Conservation (phyloP, 768 basidiomycete genomes). For the Nidularia pulvinata region DNA sequence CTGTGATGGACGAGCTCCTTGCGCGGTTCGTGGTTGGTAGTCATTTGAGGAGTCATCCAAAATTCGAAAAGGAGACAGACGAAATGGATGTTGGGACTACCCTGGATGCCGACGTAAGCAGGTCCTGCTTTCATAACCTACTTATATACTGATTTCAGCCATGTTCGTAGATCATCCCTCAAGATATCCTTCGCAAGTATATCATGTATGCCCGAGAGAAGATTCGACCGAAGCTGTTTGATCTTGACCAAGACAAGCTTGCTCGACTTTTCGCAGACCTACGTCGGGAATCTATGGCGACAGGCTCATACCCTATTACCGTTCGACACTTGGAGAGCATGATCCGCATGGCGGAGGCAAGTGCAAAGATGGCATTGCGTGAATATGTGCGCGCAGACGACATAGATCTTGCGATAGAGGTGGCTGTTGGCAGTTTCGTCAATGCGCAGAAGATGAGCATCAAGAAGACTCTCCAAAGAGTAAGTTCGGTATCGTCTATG, state of each 20-base stretch:
- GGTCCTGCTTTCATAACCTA: constrained; percentile 1
- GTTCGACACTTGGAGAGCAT: constrained; percentile 98
- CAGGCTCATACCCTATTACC: constrained; percentile 99
- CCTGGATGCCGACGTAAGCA: constrained; percentile 86
- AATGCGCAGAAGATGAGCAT: constrained; percentile 98
- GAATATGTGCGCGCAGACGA: constrained; percentile 97
- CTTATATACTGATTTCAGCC: background rate
- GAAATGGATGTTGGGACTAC: constrained; percentile 94
- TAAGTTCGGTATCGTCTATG: constrained; percentile 31
- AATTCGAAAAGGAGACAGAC: constrained; percentile 83
- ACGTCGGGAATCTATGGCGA: constrained; percentile 93
- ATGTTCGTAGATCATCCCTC: constrained; percentile 83
- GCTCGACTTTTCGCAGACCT: constrained; percentile 93
- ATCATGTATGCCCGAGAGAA: constrained; percentile 99
- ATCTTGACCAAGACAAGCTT: constrained; percentile 95
- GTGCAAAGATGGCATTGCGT: constrained; percentile 96
- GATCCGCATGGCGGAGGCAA: constrained; percentile 99
- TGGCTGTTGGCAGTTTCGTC: constrained; percentile 94
- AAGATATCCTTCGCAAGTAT: constrained; percentile 95
- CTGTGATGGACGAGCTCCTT: constrained; percentile 94
- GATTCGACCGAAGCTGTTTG: constrained; percentile 89
- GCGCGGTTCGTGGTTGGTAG: constrained; percentile 98
- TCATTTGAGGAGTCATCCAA: constrained; percentile 93
- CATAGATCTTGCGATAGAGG: constrained; percentile 96
- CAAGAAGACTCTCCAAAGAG: constrained; percentile 96